phyloP scores from a whole-genome alignment of 1,284 basidiomycete genomes.

The Schizopora paradoxa region DNA sequence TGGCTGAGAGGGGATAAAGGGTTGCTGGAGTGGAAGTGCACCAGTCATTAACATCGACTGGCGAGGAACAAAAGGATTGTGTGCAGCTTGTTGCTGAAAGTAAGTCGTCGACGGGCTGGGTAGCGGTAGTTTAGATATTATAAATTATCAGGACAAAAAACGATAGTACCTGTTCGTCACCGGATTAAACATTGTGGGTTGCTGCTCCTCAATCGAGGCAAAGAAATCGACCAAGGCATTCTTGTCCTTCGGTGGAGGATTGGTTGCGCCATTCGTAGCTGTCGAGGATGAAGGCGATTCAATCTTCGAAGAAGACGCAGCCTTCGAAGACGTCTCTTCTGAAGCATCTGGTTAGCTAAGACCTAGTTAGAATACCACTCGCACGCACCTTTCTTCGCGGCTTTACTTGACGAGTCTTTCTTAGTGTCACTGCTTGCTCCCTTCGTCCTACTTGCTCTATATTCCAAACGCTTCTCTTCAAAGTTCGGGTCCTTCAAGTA shows the following conservation, averaged over 20 bases:
- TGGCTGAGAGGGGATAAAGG: slow-evolving; percentile 33
- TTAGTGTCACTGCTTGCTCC: slow-evolving; percentile 6
- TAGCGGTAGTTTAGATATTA: slow-evolving; percentile 17
- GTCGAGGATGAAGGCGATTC: slow-evolving; percentile 22
- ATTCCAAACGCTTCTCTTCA: slow-evolving; percentile 90
- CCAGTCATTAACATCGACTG: slow-evolving; percentile 43
- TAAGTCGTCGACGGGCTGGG: slow-evolving; percentile 47
- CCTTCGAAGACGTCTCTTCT: slow-evolving; percentile 21
- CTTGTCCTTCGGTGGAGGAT: slow-evolving; percentile 22
- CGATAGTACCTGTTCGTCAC: slow-evolving; percentile 46
- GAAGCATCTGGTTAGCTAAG: slow-evolving; percentile 21
- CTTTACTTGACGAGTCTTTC: too few relatives aligned
- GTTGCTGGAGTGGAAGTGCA: slow-evolving; percentile 23
- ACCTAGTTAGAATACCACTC: not conserved
- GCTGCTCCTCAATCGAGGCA: slow-evolving; percentile 81
- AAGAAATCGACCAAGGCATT: slow-evolving; percentile 83
- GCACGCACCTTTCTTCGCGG: slow-evolving; percentile 26
- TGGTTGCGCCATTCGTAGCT: slow-evolving; percentile 23
- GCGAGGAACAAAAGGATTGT: slow-evolving; percentile 75
- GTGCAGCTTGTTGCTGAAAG: slow-evolving; percentile 57
- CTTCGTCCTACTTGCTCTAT: slow-evolving; percentile 67
- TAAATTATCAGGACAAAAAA: slow-evolving; percentile 6
- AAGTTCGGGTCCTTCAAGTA: slow-evolving; percentile 96
- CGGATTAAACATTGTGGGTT: slow-evolving; percentile 69
- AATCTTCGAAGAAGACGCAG: slow-evolving; percentile 25